A percentile compares a stretch with the other conserved stretches of the same genome.
Evolutionary conservation across 345 rosid genomes (phyloP).

Genomic region (Gossypium bickii): DNA sequence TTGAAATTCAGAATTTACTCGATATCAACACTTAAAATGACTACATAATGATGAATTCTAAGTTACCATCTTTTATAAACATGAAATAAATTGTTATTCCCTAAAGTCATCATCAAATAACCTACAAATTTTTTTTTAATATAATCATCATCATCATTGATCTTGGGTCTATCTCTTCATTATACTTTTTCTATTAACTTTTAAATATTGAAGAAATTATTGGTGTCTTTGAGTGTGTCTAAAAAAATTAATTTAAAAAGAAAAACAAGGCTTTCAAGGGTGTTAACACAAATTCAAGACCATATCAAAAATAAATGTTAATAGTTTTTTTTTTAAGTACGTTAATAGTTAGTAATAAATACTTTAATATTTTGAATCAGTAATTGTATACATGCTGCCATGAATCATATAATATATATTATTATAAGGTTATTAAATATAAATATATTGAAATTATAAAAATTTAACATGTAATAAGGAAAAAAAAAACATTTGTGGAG

Average conservation of each 20-base stretch:
- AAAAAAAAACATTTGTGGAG: no score
- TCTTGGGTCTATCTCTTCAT: background rate
- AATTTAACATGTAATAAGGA: no score
- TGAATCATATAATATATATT: background rate
- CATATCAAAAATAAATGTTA: no score
- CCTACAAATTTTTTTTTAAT: background rate
- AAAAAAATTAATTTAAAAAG: no score
- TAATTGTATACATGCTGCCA: background rate
- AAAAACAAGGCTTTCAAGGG: no score
- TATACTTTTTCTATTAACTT: background rate
- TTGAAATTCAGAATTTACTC: no score
- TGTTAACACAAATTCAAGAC: no score
- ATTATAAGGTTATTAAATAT: no score
- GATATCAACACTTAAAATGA: no score
- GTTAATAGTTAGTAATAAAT: background rate
- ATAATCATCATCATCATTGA: background rate
- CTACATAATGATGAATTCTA: background rate
- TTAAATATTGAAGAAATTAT: background rate
- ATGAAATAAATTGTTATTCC: background rate
- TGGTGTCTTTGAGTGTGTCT: no score
- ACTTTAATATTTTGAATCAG: background rate
- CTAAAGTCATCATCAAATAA: background rate
- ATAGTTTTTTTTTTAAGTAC: no score
- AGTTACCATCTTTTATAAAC: background rate
- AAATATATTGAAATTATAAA: no score